phyloP scores from a whole-genome alignment of 1,284 basidiomycete species.

The Austropuccinia psidii region DNA sequence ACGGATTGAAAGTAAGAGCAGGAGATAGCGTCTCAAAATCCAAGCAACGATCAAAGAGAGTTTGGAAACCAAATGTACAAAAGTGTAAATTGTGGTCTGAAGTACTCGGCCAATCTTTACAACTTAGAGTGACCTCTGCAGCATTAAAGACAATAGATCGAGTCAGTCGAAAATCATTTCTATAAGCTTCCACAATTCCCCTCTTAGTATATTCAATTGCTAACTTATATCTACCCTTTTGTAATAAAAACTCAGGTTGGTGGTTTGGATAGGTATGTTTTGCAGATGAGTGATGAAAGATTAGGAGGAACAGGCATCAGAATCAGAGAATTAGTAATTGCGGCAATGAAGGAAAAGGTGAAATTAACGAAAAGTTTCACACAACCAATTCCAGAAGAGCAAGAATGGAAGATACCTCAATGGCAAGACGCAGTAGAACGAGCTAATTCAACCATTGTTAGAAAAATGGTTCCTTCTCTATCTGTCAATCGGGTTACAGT shows the following conservation, averaged over 20 bases:
- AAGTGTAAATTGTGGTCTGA: constrained; percentile 63
- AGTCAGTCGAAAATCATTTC: no score
- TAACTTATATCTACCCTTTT: no score
- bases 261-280: constrained; percentile 69
- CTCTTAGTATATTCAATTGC: no score
- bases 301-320: constrained; percentile 68
- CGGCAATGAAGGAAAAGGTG: constrained; percentile 20
- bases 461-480: constrained; percentile 31
- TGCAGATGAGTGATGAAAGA: constrained; percentile 58
- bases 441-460: background rate
- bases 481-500: background rate
- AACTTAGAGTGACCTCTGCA: constrained; percentile 63
- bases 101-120: constrained; percentile 55
- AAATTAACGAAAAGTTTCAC: constrained; percentile 24
- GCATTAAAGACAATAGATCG: constrained; percentile 72
- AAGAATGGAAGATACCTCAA: constrained; percentile 21
- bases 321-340: constrained; percentile 52
- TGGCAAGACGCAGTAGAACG: constrained; percentile 32
- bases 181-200: no score
- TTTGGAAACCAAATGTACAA: constrained; percentile 81
- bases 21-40: constrained; percentile 83
- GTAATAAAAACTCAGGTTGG: constrained; percentile 56
- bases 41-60: constrained; percentile 77
- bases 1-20: constrained; percentile 66
- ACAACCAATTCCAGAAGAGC: background rate